phyloP scores from a whole-genome alignment of 1,284 basidiomycete species.

The Peniophora sp. region DNA sequence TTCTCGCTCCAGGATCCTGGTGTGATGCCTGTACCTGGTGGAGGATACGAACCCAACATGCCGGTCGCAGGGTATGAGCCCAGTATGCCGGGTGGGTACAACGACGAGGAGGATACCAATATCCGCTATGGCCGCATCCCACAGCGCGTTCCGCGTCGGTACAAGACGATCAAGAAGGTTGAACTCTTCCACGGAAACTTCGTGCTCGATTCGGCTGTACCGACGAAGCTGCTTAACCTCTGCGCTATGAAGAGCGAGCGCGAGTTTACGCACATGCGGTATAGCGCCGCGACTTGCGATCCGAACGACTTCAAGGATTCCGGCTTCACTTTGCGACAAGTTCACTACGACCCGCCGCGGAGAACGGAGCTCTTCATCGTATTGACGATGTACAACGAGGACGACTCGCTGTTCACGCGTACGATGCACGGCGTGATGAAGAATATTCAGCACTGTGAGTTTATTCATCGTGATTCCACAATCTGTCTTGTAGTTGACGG shows the following conservation, averaged over 20 bases:
- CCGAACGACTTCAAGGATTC: constrained; percentile 80
- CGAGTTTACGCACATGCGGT: constrained; percentile 94
- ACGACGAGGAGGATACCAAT: constrained; percentile 38
- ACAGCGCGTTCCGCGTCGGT: constrained; percentile 75
- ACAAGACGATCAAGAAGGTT: constrained; percentile 77
- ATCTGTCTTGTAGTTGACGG: too few relatives aligned
- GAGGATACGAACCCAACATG: constrained; percentile 10
- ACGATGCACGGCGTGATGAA: constrained; percentile 93
- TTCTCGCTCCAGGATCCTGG: constrained; percentile 10
- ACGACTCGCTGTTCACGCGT: constrained; percentile 70
- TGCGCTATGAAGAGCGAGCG: constrained; percentile 69
- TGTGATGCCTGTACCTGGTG: constrained; percentile 17
- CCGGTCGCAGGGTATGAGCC: constrained; percentile 36
- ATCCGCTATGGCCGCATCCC: constrained; percentile 83
- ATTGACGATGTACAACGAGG: constrained; percentile 79
- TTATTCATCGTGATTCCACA: too few relatives aligned
- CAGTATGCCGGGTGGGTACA: constrained; percentile 18
- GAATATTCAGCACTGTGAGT: constrained; percentile 59
- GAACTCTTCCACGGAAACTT: constrained; percentile 84
- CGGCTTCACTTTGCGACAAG: constrained; percentile 77
- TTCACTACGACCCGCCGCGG: constrained; percentile 77
- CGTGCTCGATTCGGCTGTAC: constrained; percentile 82
- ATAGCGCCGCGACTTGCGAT: constrained; percentile 89
- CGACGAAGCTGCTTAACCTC: constrained; percentile 78
- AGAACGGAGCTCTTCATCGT: constrained; percentile 80